Conservation (phyloP, 257 asterid genomes). For the Sherardia arvensis region DNA sequence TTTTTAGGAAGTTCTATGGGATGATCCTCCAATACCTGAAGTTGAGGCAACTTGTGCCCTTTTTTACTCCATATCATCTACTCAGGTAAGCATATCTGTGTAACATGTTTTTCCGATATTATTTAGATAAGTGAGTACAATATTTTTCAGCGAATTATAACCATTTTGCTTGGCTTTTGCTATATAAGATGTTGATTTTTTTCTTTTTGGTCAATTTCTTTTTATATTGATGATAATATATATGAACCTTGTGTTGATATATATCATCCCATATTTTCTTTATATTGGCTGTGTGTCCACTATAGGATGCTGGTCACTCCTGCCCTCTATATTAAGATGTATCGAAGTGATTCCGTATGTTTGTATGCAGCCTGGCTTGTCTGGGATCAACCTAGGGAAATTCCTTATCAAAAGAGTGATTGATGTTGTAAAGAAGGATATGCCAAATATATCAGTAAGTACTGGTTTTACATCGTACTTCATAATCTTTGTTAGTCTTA, state of each 20-base stretch:
- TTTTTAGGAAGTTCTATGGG: conserved; percentile 87
- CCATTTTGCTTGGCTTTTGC: neutral
- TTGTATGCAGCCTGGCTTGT: conserved; percentile 76
- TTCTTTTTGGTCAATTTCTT: neutral
- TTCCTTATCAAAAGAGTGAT: conserved; percentile 91
- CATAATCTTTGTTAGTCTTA: neutral
- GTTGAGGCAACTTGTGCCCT: conserved; percentile 81
- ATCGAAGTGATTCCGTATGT: conserved; percentile 7
- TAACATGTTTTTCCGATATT: neutral
- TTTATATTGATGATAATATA: neutral
- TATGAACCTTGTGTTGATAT: neutral
- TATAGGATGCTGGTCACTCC: neutral
- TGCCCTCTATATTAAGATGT: neutral
- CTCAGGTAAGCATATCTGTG: conserved; percentile 46
- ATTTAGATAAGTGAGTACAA: neutral
- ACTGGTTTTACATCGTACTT: conserved; percentile 6
- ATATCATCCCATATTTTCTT: neutral
- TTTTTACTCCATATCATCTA: conserved; percentile 93
- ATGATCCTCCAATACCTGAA: conserved; percentile 85
- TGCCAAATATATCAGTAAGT: conserved; percentile 75
- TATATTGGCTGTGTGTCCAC: neutral
- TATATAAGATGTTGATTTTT: neutral
- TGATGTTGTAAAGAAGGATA: conserved; percentile 83
- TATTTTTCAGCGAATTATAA: no score
- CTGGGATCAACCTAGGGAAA: conserved; percentile 93